Percentiles rank a stretch among this genome's conserved stretches.
phyloP scores from a whole-genome alignment of 805 yeast genomes.

The Metschnikowia lachancei region DNA sequence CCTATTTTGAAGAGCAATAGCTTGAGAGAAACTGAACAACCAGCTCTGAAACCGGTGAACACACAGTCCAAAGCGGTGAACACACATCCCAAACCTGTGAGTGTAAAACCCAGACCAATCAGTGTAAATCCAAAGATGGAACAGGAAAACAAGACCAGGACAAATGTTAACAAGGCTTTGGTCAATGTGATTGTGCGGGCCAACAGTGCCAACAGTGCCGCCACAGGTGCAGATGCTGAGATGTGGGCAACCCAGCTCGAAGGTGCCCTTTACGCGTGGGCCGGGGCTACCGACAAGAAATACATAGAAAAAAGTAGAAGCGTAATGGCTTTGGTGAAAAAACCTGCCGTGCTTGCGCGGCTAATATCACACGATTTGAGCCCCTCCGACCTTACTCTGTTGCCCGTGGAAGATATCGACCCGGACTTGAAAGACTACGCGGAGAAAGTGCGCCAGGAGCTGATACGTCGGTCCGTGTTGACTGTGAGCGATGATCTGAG shows the following conservation, averaged over 20 bases:
- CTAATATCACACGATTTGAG: slow-evolving; percentile 54
- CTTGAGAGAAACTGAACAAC: too few relatives aligned
- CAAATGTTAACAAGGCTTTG: slow-evolving; percentile 53
- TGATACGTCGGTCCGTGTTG: slow-evolving; percentile 65
- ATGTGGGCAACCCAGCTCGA: slow-evolving; percentile 55
- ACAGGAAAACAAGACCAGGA: slow-evolving; percentile 37
- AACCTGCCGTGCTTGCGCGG: slow-evolving; percentile 52
- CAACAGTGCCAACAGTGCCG: slow-evolving; percentile 29
- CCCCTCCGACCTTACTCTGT: slow-evolving; percentile 55
- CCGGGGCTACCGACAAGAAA: slow-evolving; percentile 32
- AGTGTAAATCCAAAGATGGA: background rate
- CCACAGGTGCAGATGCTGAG: slow-evolving; percentile 28
- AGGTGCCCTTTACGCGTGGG: slow-evolving; percentile 41
- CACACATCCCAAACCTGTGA: too few relatives aligned
- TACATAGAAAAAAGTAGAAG: slow-evolving; percentile 72
- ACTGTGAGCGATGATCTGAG: slow-evolving; percentile 48
- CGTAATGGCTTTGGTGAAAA: slow-evolving; percentile 62
- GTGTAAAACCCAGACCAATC: background rate
- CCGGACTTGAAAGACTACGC: slow-evolving; percentile 72
- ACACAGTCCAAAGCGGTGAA: too few relatives aligned
- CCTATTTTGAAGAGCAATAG: too few relatives aligned
- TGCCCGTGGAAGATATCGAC: slow-evolving; percentile 76
- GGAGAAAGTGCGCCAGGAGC: slow-evolving; percentile 65
- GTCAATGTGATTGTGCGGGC: slow-evolving; percentile 40
- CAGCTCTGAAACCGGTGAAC: too few relatives aligned